Base-by-base conservation (phyloP, 2,329 filamentous ascomycete species). In the Pezicula carpinea region DNA sequence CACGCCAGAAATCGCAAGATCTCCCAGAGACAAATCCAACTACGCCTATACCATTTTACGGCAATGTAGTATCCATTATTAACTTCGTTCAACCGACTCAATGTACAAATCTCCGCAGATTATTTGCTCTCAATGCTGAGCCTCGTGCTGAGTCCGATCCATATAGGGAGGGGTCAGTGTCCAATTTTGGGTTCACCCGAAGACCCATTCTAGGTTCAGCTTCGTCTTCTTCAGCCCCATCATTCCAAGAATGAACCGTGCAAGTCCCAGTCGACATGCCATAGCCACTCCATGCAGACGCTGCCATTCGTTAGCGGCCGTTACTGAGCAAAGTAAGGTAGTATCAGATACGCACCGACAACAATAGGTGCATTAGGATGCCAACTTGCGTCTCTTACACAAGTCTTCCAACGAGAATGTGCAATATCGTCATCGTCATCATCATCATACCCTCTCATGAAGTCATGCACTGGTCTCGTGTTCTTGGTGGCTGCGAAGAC, bases 331-430 rank as follows among this genome's bases (percentile, higher is more conserved):
- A 32, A 21, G 45, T 47, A n/a, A n/a, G n/a, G 26, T 40, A 44
- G 14, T n/a, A 8, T 22, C 3, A 17, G 13, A 29, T 33, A 49
- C 47, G 49, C 50, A 58, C 56, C 55, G 44, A 61, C 84, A 53
- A 89, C 71, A 41, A 87, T 72, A 6, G 84, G 83, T 2, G 80
- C 82, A 56, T 73, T 77, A 4, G 84, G 84, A 70, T 87, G 83
- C 84, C 84, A 89, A 57, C 77, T 82, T 38, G 80, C 83, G 70
- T 89, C 84, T 50, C 84, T 71, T 23, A 88, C 82, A 55, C 83
- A 86, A 1, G 83, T 87, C 60, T 74, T 78, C 82, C 83, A 87
- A 17, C 38, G 45, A 4, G 49, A 33, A 17, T 51, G 36, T 14
- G 41, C 47, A 5, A 51, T 48, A 19, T 56, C 60, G 5, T 59